Evolutionary conservation across 2,329 filamentous ascomycete genomes (phyloP), one percentile per base, ranked within the genome.

Genomic region (Lachnellula suecica): DNA sequence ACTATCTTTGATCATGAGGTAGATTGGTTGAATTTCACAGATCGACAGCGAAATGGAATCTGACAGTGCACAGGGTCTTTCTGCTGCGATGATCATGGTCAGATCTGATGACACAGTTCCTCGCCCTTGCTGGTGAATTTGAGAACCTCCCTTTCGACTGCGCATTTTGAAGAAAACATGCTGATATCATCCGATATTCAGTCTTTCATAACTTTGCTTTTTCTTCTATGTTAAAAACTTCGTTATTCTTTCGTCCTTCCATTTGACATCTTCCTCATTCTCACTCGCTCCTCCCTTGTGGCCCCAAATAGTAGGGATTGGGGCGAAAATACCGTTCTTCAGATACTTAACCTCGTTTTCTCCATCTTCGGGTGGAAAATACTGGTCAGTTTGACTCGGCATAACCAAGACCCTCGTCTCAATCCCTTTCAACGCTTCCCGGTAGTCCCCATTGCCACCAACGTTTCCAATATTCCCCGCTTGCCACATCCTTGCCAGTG

Each of bases 331-430:
- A 2, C 61, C 69, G 20, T 63, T 55, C 19, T 61, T 58, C 27
- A 73, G 54, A 41, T 44, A 53, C 17, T 54, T 51, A 2, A 66
- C 51, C 59, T 72, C 70, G n/a, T 54, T 62, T 54, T 70, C 63
- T n/a, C 61, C 66, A 34, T 68, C 68, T 38, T 63, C 63, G 51
- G 55, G 63, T 6, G 82, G 77, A 58, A 88, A 88, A 63, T 88
- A 88, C 37, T 88, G 74, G 65, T 88, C 85, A 0, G 83, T 87
- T 63, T 79, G 77, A 23, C 72, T 71, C 0, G 84, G 85, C 52
- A 88, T 68, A 2, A 88, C 78, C 54, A 88, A 64, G 0, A 81
- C 78, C 56, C 79, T 84, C 1, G 83, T 80, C 66, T 80, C 82
- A 63, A 88, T 85, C 2, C 71, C 75, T 44, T 75, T 71, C 74